Evolutionary conservation across 805 yeast species (phyloP), one percentile per base, ranked within the genome.

Genomic region (Wickerhamiella hasegawae): DNA sequence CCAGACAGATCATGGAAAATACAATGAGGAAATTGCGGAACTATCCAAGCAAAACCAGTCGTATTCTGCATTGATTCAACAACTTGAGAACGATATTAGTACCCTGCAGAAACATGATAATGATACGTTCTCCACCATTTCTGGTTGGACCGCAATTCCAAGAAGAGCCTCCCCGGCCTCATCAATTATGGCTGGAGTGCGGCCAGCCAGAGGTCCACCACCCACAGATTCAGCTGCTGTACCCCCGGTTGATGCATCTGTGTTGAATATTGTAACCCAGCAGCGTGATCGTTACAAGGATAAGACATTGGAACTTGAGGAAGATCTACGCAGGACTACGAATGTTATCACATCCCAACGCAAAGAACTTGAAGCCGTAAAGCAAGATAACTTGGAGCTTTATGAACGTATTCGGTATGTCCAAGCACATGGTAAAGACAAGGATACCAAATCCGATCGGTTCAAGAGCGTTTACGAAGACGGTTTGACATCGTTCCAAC

Each of bases 211-310:
- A 12, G 33, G 34, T 11, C 26, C 22, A 2, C 28, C 28, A 9
- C 9, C 24, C 6, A 17, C 33, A 19, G 16, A 15, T 20, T 17
- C 34, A 16, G 30, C 24, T 18, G 45, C 37, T 30, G 18, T 43
- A 28, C 37, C 27, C 11, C 34, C 37, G n/a, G 22, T 11, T 19
- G 23, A 29, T 14, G 15, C n/a, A 4, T 18, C 32, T 73, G 3
- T 85, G 20, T 56, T 87, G 34, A 92, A 93, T 1, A 83, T 87
- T 35, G 72, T 90, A 20, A 84, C 95, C 11, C 85, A 87, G 51
- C 98, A 87, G 59, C 73, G 98, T 53, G 98, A 87, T 55, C 64
- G 98, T 42, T 84, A 85, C 63, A 73, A 92, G 47, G 68, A 71
- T n/a, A 68, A 83, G 36, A 82, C 78, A 48, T 70, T 69, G 38